Percentiles rank a stretch among this genome's conserved stretches.
These are phyloP conservation scores for Botrytis sinoallii DNA, from an alignment of 2,329 filamentous ascomycete genomes.

Conservation along the genomic window DNA sequence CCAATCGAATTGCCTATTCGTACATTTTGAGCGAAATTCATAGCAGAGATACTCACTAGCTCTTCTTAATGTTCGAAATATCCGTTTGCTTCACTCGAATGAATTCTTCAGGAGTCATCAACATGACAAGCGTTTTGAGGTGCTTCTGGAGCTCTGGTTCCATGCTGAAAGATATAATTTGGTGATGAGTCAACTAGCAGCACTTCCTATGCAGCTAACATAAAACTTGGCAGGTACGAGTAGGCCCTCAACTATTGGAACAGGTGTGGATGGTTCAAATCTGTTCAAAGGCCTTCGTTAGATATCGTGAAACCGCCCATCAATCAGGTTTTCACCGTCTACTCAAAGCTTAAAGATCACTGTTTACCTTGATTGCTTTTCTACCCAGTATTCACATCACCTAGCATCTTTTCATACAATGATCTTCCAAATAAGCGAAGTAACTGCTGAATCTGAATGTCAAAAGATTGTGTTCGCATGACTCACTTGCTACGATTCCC, in stretches of 20 bases:
- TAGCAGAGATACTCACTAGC: neutral
- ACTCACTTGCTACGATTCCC: no score
- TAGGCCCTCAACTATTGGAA: neutral
- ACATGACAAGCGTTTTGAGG: neutral
- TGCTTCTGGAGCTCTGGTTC: neutral
- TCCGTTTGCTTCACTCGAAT: neutral
- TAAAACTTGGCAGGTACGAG: neutral
- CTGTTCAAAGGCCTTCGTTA: neutral
- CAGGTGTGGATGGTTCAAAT: neutral
- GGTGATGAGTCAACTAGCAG: neutral
- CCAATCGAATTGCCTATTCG: neutral
- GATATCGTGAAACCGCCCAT: neutral
- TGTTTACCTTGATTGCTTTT: no score
- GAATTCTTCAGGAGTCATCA: neutral
- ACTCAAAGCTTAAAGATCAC: neutral
- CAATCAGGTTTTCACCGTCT: neutral
- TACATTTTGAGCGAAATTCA: neutral
- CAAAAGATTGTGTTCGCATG: neutral
- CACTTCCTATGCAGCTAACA: neutral
- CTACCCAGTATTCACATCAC: no score
- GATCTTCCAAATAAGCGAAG: no score
- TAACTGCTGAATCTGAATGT: neutral
- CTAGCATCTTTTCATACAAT: no score
- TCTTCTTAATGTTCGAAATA: rapidly evolving
- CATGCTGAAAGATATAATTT: no score